Evolutionary conservation across 2,329 filamentous ascomycete species (phyloP).

Genomic region (Ophiocordyceps camponoti-floridani): DNA sequence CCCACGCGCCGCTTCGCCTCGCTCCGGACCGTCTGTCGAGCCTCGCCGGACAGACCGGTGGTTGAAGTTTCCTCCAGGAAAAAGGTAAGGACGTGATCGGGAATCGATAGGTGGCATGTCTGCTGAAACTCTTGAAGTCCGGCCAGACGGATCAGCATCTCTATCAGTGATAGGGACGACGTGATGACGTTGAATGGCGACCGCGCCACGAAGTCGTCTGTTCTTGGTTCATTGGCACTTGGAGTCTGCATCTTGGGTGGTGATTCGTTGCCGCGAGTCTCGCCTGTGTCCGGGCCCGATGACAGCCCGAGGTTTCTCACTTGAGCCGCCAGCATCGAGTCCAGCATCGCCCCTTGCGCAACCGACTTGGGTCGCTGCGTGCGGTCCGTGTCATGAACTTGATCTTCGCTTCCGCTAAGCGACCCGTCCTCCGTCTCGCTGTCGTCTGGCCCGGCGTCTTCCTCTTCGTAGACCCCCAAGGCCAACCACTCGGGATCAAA

Average conservation of each 20-base stretch:
- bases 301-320: slow-evolving; percentile 20
- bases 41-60: slow-evolving; percentile 28
- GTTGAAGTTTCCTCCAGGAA: slow-evolving; percentile 51
- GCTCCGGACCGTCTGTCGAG: slow-evolving; percentile 22
- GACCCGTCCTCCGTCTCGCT: slow-evolving; percentile 20
- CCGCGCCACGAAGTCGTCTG: slow-evolving; percentile 15
- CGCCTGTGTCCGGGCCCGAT: slow-evolving; percentile 3
- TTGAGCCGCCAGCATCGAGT: slow-evolving; percentile 20
- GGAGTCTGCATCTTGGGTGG: not conserved
- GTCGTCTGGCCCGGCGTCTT: slow-evolving; percentile 21
- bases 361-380: slow-evolving; percentile 1
- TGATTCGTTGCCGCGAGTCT: slow-evolving; percentile 1
- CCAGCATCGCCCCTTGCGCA: slow-evolving; percentile 11
- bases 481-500: slow-evolving; percentile 85
- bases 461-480: slow-evolving; percentile 63
- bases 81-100: slow-evolving; percentile 76
- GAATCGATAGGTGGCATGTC: slow-evolving; percentile 71
- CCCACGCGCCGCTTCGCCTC: slow-evolving; percentile 31
- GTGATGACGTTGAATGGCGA: slow-evolving; percentile 34
- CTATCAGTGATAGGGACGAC: slow-evolving; percentile 54
- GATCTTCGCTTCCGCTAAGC: slow-evolving; percentile 20
- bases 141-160: slow-evolving; percentile 72
- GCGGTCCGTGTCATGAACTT: slow-evolving; percentile 8
- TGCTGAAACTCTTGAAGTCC: slow-evolving; percentile 88
- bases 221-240: slow-evolving; percentile 3